These are phyloP conservation scores for Asterophora parasitica DNA, from an alignment of 768 basidiomycete genomes.

Conservation along the genomic window DNA sequence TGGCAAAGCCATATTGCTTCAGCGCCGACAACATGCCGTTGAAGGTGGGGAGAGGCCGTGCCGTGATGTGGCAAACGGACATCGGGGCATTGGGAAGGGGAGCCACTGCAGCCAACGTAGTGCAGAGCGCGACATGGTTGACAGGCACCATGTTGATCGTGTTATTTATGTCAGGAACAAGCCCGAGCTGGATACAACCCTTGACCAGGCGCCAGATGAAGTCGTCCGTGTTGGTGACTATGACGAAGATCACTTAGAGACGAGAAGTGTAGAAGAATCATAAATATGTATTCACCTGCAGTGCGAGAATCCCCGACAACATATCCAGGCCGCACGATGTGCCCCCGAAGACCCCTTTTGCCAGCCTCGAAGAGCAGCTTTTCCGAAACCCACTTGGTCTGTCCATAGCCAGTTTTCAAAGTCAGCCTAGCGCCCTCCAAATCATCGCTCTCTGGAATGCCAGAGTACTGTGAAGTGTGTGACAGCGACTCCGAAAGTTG, in stretches of 20 bases:
- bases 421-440: constrained; percentile 75
- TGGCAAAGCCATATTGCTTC: constrained; percentile 72
- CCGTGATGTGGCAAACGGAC: constrained; percentile 79
- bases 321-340: constrained; percentile 92
- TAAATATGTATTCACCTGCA: constrained; percentile 55
- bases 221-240: constrained; percentile 98
- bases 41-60: constrained; percentile 83
- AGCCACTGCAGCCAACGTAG: constrained; percentile 65
- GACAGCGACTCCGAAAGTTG: constrained; percentile 72
- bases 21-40: constrained; percentile 79
- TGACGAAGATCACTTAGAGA: constrained; percentile 5
- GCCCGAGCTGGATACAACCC: constrained; percentile 96
- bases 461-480: constrained; percentile 41
- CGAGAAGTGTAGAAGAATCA: background rate
- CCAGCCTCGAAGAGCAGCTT: constrained; percentile 91
- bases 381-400: constrained; percentile 98
- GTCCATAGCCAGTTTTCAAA: constrained; percentile 91
- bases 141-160: constrained; percentile 98
- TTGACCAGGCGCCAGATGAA: constrained; percentile 98
- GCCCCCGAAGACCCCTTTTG: constrained; percentile 74
- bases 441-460: constrained; percentile 84
- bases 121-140: constrained; percentile 87
- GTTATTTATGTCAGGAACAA: constrained; percentile 97
- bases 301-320: constrained; percentile 88
- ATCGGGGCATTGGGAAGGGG: constrained; percentile 43